A percentile compares a stretch with the other conserved stretches of the same genome.
These are phyloP conservation scores for Blastocystis sp. DNA, from an alignment of 352 stramenopile species.

Conservation along the genomic window DNA sequence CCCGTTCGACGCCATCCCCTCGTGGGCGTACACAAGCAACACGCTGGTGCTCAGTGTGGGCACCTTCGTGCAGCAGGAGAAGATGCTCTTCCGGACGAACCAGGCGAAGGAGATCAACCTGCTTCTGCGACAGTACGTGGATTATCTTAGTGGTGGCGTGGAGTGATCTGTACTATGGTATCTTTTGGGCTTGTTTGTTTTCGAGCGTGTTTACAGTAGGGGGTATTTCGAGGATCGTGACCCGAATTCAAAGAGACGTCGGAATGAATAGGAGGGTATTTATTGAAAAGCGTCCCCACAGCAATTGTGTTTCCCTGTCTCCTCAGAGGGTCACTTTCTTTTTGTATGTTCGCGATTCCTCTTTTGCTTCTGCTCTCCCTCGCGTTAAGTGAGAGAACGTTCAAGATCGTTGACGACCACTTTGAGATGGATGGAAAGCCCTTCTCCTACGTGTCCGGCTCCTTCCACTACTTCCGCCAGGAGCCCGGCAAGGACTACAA, in stretches of 20 bases:
- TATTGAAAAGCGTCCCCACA: neutral
- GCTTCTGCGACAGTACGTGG: constrained; percentile 42
- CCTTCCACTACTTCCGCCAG: constrained; percentile 71
- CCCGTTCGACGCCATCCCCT: constrained; percentile 58
- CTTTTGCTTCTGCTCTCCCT: constrained; percentile 29
- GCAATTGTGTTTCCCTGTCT: neutral
- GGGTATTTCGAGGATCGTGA: too few relatives aligned
- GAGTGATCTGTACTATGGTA: neutral
- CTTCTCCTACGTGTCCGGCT: constrained; percentile 69
- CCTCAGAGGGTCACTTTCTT: constrained; percentile 1
- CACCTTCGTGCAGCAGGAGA: constrained; percentile 62
- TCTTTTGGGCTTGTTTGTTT: too few relatives aligned
- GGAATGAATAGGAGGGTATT: neutral
- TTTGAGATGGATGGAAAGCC: constrained; percentile 69
- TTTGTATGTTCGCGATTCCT: constrained; percentile 15
- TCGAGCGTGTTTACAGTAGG: too few relatives aligned
- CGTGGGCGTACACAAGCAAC: constrained; percentile 29
- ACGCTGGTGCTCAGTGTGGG: constrained; percentile 45
- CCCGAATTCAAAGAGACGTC: too few relatives aligned
- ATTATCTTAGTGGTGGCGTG: constrained; percentile 21
- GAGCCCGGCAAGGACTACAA: constrained; percentile 55
- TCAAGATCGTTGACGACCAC: constrained; percentile 59
- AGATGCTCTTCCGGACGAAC: constrained; percentile 41
- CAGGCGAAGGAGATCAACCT: constrained; percentile 47
- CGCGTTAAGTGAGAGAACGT: constrained; percentile 16